A percentile compares a stretch with the other conserved stretches of the same genome.
phyloP scores from a whole-genome alignment of 495 filamentous ascomycete species.

The Jackrogersella multiformis region DNA sequence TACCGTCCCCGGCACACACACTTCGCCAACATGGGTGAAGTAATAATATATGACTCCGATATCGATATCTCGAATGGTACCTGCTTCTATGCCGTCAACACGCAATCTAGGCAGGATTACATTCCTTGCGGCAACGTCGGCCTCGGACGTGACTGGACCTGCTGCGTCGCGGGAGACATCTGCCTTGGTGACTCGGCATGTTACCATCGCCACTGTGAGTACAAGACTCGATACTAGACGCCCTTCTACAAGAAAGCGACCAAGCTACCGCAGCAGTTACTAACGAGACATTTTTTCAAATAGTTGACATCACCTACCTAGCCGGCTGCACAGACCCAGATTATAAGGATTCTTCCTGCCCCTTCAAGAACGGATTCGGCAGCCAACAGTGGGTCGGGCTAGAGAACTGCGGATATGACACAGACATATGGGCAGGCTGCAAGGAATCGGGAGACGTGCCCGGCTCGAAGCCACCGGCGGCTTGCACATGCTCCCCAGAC shows the following conservation, averaged over 20 bases:
- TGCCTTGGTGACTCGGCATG: constrained; percentile 36
- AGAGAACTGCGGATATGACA: constrained; percentile 36
- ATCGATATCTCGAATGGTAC: constrained; percentile 49
- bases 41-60: not conserved
- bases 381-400: constrained; percentile 46
- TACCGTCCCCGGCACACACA: not conserved
- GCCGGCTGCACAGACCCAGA: constrained; percentile 44
- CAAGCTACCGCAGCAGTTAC: too few relatives aligned
- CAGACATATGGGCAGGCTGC: constrained; percentile 34
- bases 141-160: constrained; percentile 38
- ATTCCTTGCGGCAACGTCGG: constrained; percentile 53
- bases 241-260: too few relatives aligned
- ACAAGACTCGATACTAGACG: not conserved
- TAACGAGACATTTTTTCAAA: not conserved
- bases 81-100: constrained; percentile 42
- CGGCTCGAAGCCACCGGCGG: constrained; percentile 20
- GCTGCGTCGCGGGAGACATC: constrained; percentile 41
- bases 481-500: constrained; percentile 38
- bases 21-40: constrained; percentile 23
- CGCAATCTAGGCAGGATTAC: constrained; percentile 17
- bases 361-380: constrained; percentile 32
- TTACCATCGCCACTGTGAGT: constrained; percentile 31
- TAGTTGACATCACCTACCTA: constrained; percentile 43
- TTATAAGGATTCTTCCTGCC: constrained; percentile 38
- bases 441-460: constrained; percentile 23